phyloP scores from a whole-genome alignment of 495 filamentous ascomycete genomes.

The Aspergillus nanangensis region DNA sequence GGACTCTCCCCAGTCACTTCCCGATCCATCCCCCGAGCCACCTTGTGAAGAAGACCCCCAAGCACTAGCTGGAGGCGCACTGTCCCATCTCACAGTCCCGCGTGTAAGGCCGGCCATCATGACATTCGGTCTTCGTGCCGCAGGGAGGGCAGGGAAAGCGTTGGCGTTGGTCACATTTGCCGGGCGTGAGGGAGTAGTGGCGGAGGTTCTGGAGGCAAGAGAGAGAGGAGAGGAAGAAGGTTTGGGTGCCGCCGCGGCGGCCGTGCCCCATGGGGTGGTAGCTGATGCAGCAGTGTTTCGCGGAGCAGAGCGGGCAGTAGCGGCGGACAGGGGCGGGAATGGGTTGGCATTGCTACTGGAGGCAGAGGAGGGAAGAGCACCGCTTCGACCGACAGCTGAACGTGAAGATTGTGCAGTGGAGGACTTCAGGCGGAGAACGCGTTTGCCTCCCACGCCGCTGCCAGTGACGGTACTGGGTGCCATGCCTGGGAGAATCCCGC shows the following conservation, averaged over 20 bases:
- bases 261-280: constrained; percentile 47
- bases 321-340: constrained; percentile 44
- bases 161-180: constrained; percentile 27
- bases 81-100: constrained; percentile 65
- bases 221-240: constrained; percentile 23
- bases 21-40: constrained; percentile 14
- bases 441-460: constrained; percentile 36
- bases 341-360: constrained; percentile 31
- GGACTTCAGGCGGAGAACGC: constrained; percentile 70
- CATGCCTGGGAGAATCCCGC: constrained; percentile 53
- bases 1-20: constrained; percentile 27
- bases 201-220: constrained; percentile 18
- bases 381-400: constrained; percentile 48
- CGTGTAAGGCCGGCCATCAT: constrained; percentile 76
- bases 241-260: constrained; percentile 25
- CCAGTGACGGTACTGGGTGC: constrained; percentile 33
- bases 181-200: constrained; percentile 22
- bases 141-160: constrained; percentile 78
- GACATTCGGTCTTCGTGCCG: constrained; percentile 71
- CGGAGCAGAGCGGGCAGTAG: constrained; percentile 32
- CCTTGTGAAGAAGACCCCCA: constrained; percentile 42
- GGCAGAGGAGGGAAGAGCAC: constrained; percentile 28
- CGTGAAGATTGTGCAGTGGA: constrained; percentile 71
- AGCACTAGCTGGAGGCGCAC: constrained; percentile 32
- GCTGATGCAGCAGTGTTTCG: constrained; percentile 18